These are phyloP conservation scores for Strobilomyces echinocephalus DNA, from an alignment of 768 basidiomycete genomes.

Conservation along the genomic window DNA sequence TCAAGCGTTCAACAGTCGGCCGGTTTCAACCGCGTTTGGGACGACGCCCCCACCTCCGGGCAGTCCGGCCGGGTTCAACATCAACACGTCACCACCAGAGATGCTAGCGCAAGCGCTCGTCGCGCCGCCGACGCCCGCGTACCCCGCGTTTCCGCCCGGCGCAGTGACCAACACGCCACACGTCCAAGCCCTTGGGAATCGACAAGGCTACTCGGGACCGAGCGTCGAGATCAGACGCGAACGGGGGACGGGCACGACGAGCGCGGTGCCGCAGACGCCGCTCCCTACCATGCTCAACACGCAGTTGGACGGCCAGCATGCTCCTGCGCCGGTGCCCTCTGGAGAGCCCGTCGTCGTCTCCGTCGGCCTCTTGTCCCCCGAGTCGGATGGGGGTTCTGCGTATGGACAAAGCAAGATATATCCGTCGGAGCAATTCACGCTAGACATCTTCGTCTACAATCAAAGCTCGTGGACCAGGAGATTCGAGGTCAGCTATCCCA, in stretches of 20 bases:
- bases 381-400: constrained; percentile 10
- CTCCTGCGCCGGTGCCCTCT: constrained; percentile 7
- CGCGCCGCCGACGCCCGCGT: constrained; percentile 61
- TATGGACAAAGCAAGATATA: constrained; percentile 49
- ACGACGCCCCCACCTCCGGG: constrained; percentile 30
- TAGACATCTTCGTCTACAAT: constrained; percentile 88
- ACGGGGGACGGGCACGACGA: constrained; percentile 36
- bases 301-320: constrained; percentile 31
- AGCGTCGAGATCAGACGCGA: constrained; percentile 68
- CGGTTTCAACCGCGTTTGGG: constrained; percentile 31
- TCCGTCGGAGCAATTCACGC: constrained; percentile 68
- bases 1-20: constrained; percentile 27
- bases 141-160: constrained; percentile 59
- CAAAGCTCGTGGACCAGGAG: constrained; percentile 69
- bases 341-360: constrained; percentile 68
- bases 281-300: constrained; percentile 46
- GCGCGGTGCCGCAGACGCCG: constrained; percentile 47
- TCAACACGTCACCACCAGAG: constrained; percentile 10
- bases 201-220: constrained; percentile 46
- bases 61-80: constrained; percentile 8
- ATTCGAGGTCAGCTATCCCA: constrained; percentile 71
- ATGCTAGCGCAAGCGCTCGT: constrained; percentile 16
- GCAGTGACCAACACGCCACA: constrained; percentile 47
- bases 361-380: constrained; percentile 45
- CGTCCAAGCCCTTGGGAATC: constrained; percentile 49